A percentile compares a stretch with the other conserved stretches of the same genome.
phyloP scores from a whole-genome alignment of 495 filamentous ascomycete species.

The Rhypophila decipiens region DNA sequence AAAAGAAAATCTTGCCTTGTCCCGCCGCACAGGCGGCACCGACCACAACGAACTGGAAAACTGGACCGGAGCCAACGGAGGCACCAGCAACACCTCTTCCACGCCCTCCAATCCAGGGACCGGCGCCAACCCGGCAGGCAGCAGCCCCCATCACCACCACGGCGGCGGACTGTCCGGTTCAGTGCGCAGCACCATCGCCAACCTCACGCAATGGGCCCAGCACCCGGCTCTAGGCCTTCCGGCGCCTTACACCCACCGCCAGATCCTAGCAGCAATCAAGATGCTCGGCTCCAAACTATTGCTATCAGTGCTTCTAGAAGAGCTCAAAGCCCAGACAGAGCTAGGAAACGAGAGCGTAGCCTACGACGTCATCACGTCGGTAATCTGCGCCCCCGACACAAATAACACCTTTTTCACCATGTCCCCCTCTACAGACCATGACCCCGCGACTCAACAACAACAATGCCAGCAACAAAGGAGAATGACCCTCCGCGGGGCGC shows the following conservation, averaged over 20 bases:
- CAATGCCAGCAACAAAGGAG: constrained; percentile 24
- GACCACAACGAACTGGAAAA: constrained; percentile 67
- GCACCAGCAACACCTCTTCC: not conserved
- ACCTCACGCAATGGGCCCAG: constrained; percentile 66
- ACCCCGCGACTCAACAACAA: constrained; percentile 16
- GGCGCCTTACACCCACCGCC: constrained; percentile 72
- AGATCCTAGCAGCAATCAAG: constrained; percentile 58
- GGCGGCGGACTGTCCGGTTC: constrained; percentile 55
- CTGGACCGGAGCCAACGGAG: constrained; percentile 51
- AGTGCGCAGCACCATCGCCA: constrained; percentile 59
- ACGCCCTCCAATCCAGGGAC: too few relatives aligned
- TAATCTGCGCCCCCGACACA: constrained; percentile 66
- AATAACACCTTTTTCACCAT: constrained; percentile 30
- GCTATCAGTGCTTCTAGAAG: constrained; percentile 58
- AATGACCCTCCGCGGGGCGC: constrained; percentile 58
- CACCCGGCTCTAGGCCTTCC: constrained; percentile 59
- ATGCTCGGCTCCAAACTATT: constrained; percentile 63
- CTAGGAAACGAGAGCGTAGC: constrained; percentile 53
- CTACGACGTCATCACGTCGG: constrained; percentile 65
- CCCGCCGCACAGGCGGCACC: constrained; percentile 57
- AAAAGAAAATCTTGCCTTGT: constrained; percentile 57
- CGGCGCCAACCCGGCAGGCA: constrained; percentile 44
- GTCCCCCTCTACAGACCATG: constrained; percentile 11
- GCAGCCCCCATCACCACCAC: not conserved
- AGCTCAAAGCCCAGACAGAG: constrained; percentile 50